These are phyloP conservation scores for Oryza meyeriana DNA, from an alignment of 176 grass and related monocot species.

Conservation along the genomic window DNA sequence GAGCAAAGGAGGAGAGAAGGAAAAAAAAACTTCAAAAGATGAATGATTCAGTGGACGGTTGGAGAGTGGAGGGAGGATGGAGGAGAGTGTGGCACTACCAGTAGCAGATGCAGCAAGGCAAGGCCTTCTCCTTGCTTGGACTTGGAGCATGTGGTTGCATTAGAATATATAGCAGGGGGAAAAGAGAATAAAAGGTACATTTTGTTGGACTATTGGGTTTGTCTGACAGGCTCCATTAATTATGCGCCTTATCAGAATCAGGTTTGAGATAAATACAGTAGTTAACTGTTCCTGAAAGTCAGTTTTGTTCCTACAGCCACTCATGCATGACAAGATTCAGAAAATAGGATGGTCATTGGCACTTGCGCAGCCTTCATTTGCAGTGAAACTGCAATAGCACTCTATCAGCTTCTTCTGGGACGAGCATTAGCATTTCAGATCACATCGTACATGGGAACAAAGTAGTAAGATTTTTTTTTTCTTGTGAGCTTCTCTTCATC, in stretches of 20 bases:
- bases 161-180: constrained; percentile 38
- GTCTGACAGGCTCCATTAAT: constrained; percentile 19
- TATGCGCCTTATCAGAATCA: constrained; percentile 16
- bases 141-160: constrained; percentile 8
- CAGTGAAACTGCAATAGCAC: background rate
- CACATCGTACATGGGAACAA: background rate
- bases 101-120: constrained; percentile 31
- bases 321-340: constrained; percentile 9
- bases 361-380: background rate
- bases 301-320: background rate
- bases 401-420: background rate
- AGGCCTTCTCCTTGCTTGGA: constrained; percentile 11
- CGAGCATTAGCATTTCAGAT: background rate
- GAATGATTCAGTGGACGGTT: constrained; percentile 39
- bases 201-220: constrained; percentile 42
- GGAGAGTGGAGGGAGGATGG: constrained; percentile 1
- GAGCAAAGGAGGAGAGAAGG: background rate
- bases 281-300: constrained; percentile 4
- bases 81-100: constrained; percentile 7
- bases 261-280: background rate
- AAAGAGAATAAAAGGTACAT: constrained; percentile 47
- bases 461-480: too few species aligned
- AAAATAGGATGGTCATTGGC: background rate
- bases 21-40: constrained; percentile 32
- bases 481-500: background rate